These are phyloP conservation scores for Ogataea paraovalis DNA, from an alignment of 805 yeast species.

Conservation along the genomic window DNA sequence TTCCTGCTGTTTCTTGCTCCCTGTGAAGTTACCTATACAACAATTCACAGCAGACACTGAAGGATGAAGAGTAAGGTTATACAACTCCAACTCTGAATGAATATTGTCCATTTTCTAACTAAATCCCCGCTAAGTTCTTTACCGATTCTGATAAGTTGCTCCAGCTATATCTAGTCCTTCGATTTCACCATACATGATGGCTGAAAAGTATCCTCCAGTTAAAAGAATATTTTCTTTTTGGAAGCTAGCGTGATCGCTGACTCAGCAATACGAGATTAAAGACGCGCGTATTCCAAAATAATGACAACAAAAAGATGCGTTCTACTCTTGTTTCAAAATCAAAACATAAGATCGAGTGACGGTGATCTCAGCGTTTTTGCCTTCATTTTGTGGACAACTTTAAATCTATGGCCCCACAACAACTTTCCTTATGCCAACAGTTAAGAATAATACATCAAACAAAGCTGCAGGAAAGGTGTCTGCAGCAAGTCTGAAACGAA, in stretches of 20 bases:
- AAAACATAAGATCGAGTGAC: too few relatives aligned
- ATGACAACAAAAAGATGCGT: not conserved
- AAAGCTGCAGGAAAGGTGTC: too few relatives aligned
- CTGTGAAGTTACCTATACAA: conserved; percentile 67
- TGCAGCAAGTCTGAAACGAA: not conserved
- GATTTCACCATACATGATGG: not conserved
- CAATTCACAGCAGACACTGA: conserved; percentile 53
- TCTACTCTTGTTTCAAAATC: too few relatives aligned
- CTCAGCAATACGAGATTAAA: too few relatives aligned
- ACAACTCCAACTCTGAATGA: conserved; percentile 45
- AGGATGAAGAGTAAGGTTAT: conserved; percentile 65
- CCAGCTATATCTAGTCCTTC: too few relatives aligned
- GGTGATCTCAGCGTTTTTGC: too few relatives aligned
- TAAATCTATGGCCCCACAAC: too few relatives aligned
- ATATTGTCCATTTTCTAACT: conserved; percentile 17
- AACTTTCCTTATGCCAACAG: too few relatives aligned
- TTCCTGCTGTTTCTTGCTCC: conserved; percentile 51
- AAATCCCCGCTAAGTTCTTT: not conserved
- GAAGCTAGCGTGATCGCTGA: not conserved
- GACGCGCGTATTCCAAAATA: too few relatives aligned
- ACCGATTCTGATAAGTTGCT: not conserved
- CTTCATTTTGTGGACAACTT: too few relatives aligned
- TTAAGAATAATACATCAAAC: too few relatives aligned
- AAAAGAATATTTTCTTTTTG: not conserved
- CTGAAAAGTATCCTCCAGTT: not conserved